Evolutionary conservation across 179 eudicot species (phyloP).

Genomic region (Beta macrorhiza): DNA sequence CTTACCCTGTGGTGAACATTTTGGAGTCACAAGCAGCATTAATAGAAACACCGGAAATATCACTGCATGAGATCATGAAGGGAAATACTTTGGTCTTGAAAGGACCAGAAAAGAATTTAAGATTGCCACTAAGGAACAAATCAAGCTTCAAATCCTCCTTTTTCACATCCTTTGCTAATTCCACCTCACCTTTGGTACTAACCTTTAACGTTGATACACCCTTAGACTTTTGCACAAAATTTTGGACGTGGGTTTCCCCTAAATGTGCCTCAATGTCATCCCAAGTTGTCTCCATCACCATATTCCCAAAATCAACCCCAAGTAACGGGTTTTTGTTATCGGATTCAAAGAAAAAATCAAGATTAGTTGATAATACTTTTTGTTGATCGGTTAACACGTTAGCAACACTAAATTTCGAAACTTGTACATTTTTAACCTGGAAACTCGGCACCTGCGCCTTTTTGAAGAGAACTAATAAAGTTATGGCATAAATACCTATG

Average conservation of each 20-base stretch:
- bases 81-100: conserved; percentile 26
- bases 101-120: conserved; percentile 30
- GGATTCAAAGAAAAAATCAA: conserved; percentile 22
- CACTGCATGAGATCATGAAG: conserved; percentile 29
- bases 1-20: conserved; percentile 30
- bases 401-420: conserved; percentile 21
- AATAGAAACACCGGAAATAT: conserved; percentile 14
- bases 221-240: conserved; percentile 25
- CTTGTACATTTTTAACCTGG: conserved; percentile 24
- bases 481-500: conserved; percentile 16
- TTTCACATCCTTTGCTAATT: conserved; percentile 19
- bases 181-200: conserved; percentile 29
- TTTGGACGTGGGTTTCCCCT: conserved; percentile 29
- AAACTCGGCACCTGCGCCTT: conserved; percentile 29
- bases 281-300: conserved; percentile 34
- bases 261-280: conserved; percentile 30
- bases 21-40: conserved; percentile 30
- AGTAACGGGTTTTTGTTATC: conserved; percentile 21
- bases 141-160: conserved; percentile 36
- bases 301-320: conserved; percentile 27
- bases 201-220: conserved; percentile 25
- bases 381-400: conserved; percentile 18
- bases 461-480: conserved; percentile 21
- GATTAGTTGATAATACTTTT: conserved; percentile 21
- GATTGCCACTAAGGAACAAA: conserved; percentile 33